Base-by-base conservation (phyloP, 768 basidiomycete genomes). In the Naematelia aurantialba region DNA sequence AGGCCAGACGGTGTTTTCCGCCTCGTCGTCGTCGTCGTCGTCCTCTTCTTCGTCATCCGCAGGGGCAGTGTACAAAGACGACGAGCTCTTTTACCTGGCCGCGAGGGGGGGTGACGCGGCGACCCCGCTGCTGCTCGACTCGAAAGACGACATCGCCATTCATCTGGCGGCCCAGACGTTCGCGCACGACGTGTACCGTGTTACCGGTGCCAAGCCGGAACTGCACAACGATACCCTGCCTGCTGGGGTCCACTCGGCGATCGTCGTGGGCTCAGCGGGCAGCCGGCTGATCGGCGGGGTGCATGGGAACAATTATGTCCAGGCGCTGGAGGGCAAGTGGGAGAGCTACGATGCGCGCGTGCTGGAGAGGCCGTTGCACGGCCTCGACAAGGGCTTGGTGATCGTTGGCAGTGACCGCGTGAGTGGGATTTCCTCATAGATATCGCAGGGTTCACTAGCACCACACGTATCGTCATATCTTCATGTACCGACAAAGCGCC, bases 241-340 rank as follows among this genome's bases (percentile, higher is more conserved):
- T 24, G 62, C 78, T 19, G 55, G 77, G 12, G 72, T 61, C 10
- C 45, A 60, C 17, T 49, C 61, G 4, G 67, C 73, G 24, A 83
- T 89, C 64, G 83, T 89, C 55, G 79, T 87, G 19, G 87, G 87
- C 3, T 85, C 85, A 1, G 79, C 86, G 10, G 84, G 83, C 80
- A 84, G 63, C 83, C 83, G 0, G 79, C 82, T 29, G 72, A 85
- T 52, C 82, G 85, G 52, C 74, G 81, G 59, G 12, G 80, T 86
- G 31, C 34, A 39, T 39, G 69, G 77, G 30, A 81, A 85, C 3
- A 77, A 79, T 17, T 82, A 85, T 63, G 82, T 84, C 2, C 83
- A 83, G 4, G 78, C 78, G 0, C 80, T 88, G 48, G 69, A 82
- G 57, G 86, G 85, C 1, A 79, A 84, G 60, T 88, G 87, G 87